These are phyloP conservation scores for Orbilia blumenaviensis DNA, from an alignment of 2,329 filamentous ascomycete species.

Conservation along the genomic window DNA sequence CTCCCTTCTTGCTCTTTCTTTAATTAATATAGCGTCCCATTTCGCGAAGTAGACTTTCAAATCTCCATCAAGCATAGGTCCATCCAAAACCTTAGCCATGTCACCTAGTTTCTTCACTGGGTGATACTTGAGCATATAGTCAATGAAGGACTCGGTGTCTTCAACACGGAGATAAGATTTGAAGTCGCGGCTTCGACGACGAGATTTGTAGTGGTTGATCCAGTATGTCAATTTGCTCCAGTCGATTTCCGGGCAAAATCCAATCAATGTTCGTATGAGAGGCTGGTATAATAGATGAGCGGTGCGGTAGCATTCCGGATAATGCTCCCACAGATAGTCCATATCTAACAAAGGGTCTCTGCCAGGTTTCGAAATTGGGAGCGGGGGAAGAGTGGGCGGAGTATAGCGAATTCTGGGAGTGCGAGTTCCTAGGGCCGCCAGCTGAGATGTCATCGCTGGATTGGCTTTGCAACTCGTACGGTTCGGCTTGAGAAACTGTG, in stretches of 20 bases:
- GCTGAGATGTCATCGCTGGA: not conserved
- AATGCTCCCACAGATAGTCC: slow-evolving; percentile 21
- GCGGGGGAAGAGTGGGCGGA: slow-evolving; percentile 7
- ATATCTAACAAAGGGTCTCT: slow-evolving; percentile 9
- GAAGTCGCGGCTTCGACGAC: slow-evolving; percentile 35
- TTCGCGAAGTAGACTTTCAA: slow-evolving; percentile 30
- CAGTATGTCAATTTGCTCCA: slow-evolving; percentile 44
- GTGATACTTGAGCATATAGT: slow-evolving; percentile 47
- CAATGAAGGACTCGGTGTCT: slow-evolving; percentile 45
- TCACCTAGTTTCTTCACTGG: slow-evolving; percentile 26
- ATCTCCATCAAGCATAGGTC: not conserved
- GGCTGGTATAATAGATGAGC: slow-evolving; percentile 37
- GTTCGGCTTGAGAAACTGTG: not conserved
- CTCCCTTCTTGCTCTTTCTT: slow-evolving; percentile 9
- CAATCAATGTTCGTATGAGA: slow-evolving; percentile 18
- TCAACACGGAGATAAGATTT: slow-evolving; percentile 35
- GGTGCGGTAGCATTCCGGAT: not conserved
- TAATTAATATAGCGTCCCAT: slow-evolving; percentile 39
- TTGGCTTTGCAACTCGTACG: not conserved
- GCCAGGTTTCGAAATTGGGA: slow-evolving; percentile 23
- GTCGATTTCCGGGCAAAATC: slow-evolving; percentile 40
- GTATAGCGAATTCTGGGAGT: not conserved
- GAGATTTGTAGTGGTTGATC: slow-evolving; percentile 28
- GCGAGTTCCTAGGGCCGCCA: not conserved
- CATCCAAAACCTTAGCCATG: not conserved